Evolutionary conservation across 2,329 filamentous ascomycete genomes (phyloP).

Genomic region (Nemania bipapillata): DNA sequence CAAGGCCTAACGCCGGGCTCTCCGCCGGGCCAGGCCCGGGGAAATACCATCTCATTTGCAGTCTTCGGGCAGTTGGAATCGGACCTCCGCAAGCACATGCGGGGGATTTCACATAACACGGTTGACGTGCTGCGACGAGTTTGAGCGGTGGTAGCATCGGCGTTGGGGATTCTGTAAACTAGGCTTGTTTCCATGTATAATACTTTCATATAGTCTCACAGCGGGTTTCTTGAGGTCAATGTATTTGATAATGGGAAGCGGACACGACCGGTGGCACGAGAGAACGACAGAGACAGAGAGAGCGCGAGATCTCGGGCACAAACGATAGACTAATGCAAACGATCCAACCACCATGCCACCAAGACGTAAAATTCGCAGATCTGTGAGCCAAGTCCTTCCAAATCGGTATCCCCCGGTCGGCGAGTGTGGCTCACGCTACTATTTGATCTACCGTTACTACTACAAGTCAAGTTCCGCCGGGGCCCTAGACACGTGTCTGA

Average conservation of each 20-base stretch:
- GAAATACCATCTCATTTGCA: slow-evolving; percentile 35
- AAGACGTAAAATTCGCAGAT: slow-evolving; percentile 4
- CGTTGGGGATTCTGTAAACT: slow-evolving; percentile 37
- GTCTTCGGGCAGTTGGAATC: slow-evolving; percentile 41
- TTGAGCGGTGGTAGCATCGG: slow-evolving; percentile 30
- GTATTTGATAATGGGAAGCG: slow-evolving; percentile 28
- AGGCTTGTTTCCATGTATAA: slow-evolving; percentile 33
- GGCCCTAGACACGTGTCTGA: slow-evolving; percentile 33
- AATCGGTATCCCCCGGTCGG: slow-evolving; percentile 12
- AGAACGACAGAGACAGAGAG: neutral
- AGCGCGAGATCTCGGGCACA: slow-evolving; percentile 2
- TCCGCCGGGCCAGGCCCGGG: slow-evolving; percentile 9
- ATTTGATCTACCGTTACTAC: slow-evolving; percentile 21
- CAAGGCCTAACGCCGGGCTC: slow-evolving; percentile 26
- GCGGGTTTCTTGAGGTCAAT: slow-evolving; percentile 18
- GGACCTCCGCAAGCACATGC: slow-evolving; percentile 39
- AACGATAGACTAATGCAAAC: slow-evolving; percentile 32
- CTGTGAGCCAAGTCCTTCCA: slow-evolving; percentile 27
- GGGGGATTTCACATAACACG: slow-evolving; percentile 37
- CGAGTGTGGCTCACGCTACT: slow-evolving; percentile 30
- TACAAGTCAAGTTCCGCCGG: neutral
- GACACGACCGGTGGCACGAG: slow-evolving; percentile 12
- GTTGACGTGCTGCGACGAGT: slow-evolving; percentile 37
- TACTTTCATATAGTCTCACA: slow-evolving; percentile 23
- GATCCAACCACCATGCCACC: slow-evolving; percentile 15